These are phyloP conservation scores for Nosema granulosis DNA, from an alignment of 371 early-diverging fungal genomes.

Conservation along the genomic window DNA sequence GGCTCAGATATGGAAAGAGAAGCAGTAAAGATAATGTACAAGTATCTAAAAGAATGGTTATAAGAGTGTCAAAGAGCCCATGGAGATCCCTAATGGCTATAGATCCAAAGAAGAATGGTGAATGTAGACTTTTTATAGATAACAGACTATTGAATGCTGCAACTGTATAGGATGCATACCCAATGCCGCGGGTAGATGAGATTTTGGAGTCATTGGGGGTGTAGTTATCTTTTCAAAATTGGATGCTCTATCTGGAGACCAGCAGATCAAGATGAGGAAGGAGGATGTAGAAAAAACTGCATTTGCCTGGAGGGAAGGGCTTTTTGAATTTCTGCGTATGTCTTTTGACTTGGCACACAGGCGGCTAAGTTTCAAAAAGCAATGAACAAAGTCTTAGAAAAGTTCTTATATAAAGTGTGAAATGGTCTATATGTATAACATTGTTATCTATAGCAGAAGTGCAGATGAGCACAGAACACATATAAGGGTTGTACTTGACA, in stretches of 20 bases:
- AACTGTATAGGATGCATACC: not conserved
- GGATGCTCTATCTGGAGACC: slow-evolving; percentile 58
- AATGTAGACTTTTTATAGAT: not conserved
- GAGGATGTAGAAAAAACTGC: slow-evolving; percentile 57
- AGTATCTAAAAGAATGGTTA: not conserved
- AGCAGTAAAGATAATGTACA: no score
- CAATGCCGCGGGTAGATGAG: not conserved
- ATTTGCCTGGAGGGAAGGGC: slow-evolving; percentile 59
- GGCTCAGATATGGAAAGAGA: no score
- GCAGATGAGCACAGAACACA: slow-evolving; percentile 10
- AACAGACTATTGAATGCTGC: not conserved
- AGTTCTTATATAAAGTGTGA: not conserved
- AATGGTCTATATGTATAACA: slow-evolving; percentile 32
- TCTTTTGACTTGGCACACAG: slow-evolving; percentile 29
- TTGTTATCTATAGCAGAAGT: slow-evolving; percentile 14
- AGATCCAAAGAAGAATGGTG: not conserved
- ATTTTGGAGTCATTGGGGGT: not conserved
- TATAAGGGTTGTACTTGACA: slow-evolving; percentile 1
- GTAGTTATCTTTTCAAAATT: not conserved
- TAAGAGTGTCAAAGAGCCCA: not conserved
- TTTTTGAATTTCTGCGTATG: slow-evolving; percentile 61
- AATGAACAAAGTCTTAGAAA: slow-evolving; percentile 39
- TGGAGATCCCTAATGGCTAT: not conserved
- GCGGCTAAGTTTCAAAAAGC: slow-evolving; percentile 51
- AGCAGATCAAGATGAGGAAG: slow-evolving; percentile 59